Base-by-base conservation (phyloP, 2,329 filamentous ascomycete species). In the Cladosporium halotolerans region DNA sequence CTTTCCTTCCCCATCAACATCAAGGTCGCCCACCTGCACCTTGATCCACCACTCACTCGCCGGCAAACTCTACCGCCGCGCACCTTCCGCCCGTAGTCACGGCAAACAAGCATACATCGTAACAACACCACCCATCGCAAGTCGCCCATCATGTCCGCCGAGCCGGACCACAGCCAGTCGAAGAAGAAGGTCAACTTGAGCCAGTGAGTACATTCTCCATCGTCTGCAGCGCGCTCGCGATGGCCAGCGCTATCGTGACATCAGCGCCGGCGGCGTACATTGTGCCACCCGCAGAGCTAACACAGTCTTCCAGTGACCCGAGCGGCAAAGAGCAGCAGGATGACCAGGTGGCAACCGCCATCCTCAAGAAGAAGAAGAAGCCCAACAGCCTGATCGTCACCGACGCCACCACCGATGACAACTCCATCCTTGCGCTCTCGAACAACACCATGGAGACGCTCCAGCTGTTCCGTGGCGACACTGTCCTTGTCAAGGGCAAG, bases 301-400 rank as follows among this genome's bases (percentile, higher is more conserved):
- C 41, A 53, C 52, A 50, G 54, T 54, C 23, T 28, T 60, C 64
- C 58, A 61, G 60, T 58, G 58, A 62, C 57, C 60, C 58, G 36
- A 62, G 60, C 52, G 58, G 58, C 53, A 60, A 63, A 72, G 63
- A 77, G 68, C 55, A 59, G 55, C 67, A 95, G 85, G 85, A 89
- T 66, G 88, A 96, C 72, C 93, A 96, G 70, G 89, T 86, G 58
- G 84, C 93, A 50, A 99, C 93, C 43, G 93, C 93, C 63, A 99
- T 99, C 66, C 83, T 99, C 68, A 97, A 96, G 80, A 97, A 97
- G 83, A 99, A 99, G 87, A 99, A 99, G 91, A 99, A 99, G 89
- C 91, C 91, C 66, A 99, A 99, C 77, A 95, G 92, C 69, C 77
- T 99, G 72, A 95, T 99, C 78, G 93, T 99, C 62, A 97, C 93